Conservation (phyloP, 352 stramenopile species). For the Pythium vanterpoolii region DNA sequence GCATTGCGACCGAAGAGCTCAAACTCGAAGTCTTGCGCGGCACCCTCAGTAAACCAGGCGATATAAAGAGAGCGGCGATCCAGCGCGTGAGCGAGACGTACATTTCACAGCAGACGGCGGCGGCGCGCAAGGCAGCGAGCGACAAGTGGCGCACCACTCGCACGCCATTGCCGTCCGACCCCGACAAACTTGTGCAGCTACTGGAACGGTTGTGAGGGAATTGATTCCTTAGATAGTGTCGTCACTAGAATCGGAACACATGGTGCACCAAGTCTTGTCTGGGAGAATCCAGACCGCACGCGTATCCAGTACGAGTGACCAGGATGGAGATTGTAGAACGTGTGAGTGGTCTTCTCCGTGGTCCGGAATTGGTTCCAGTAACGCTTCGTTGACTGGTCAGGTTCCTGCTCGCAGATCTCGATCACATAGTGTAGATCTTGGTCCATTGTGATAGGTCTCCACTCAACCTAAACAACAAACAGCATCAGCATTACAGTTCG, state of each 20-base stretch:
- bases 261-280: constrained; percentile 20
- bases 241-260: constrained; percentile 27
- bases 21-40: constrained; percentile 48
- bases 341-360: constrained; percentile 22
- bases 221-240: background rate
- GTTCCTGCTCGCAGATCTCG: constrained; percentile 26
- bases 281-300: constrained; percentile 27
- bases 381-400: background rate
- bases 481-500: background rate
- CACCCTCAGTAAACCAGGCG: constrained; percentile 49
- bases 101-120: constrained; percentile 32
- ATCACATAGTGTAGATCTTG: constrained; percentile 29
- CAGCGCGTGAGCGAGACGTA: constrained; percentile 40
- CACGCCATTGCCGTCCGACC: constrained; percentile 26
- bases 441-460: constrained; percentile 22
- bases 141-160: constrained; percentile 28
- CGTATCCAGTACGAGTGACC: constrained; percentile 32
- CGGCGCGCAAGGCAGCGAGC: constrained; percentile 31
- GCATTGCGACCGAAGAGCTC: constrained; percentile 38
- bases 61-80: constrained; percentile 43
- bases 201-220: background rate
- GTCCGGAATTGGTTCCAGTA: constrained; percentile 26
- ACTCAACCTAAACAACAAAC: constrained; percentile 26
- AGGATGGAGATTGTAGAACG: constrained; percentile 26
- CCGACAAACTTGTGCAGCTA: background rate